Evolutionary conservation across 495 filamentous ascomycete genomes (phyloP).

Genomic region (Penicillium diatomitis): DNA sequence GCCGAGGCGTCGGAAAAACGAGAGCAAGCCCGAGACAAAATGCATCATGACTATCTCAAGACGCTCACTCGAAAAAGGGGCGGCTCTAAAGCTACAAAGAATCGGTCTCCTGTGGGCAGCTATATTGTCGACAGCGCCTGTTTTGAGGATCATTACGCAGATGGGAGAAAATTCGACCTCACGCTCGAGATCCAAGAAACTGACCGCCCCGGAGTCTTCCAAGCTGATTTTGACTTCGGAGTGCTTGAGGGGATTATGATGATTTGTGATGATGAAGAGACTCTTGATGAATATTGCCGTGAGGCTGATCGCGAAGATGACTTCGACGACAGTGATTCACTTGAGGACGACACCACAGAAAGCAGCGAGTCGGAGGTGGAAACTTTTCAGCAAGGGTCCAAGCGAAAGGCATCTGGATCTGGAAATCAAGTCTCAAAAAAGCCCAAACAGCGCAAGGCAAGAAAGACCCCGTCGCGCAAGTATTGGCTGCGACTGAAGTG

Average conservation of each 20-base stretch:
- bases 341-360: not conserved
- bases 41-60: not conserved
- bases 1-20: not conserved
- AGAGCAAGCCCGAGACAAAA: not conserved
- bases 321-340: not conserved
- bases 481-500: not conserved
- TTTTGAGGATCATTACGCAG: not conserved
- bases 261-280: not conserved
- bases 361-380: not conserved
- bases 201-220: not conserved
- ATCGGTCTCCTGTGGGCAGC: not conserved
- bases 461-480: not conserved
- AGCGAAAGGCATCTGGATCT: not conserved
- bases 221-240: not conserved
- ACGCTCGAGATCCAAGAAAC: not conserved
- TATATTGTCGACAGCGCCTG: not conserved
- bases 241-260: not conserved
- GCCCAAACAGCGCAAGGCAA: not conserved
- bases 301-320: not conserved
- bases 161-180: not conserved
- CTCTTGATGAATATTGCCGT: not conserved
- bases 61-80: not conserved
- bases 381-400: not conserved
- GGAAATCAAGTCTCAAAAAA: not conserved
- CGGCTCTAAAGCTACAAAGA: not conserved